These are phyloP conservation scores for Hypsizygus ulmarius DNA, from an alignment of 1,284 basidiomycete genomes.

Conservation along the genomic window DNA sequence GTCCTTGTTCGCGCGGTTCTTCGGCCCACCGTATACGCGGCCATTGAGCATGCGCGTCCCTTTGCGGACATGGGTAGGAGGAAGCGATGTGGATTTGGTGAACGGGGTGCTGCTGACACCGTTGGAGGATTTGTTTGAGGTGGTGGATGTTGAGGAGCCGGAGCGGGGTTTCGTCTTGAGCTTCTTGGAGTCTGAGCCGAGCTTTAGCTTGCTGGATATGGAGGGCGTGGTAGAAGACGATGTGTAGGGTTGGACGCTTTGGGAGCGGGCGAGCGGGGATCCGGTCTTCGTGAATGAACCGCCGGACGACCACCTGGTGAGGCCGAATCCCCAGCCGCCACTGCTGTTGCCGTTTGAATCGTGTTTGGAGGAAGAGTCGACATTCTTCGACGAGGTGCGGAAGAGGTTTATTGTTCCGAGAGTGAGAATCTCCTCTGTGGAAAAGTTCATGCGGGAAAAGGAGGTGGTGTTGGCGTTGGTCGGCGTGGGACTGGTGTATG, in stretches of 20 bases:
- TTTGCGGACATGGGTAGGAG: conserved; percentile 27
- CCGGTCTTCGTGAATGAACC: conserved; percentile 20
- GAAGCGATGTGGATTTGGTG: conserved; percentile 2
- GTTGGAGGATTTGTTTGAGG: conserved; percentile 8
- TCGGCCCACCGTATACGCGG: conserved; percentile 64
- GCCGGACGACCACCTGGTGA: conserved; percentile 31
- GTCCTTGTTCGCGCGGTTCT: conserved; percentile 18
- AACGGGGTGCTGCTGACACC: conserved; percentile 7
- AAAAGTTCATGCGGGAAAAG: conserved; percentile 28
- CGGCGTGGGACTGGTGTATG: conserved; percentile 18
- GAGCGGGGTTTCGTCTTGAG: conserved; percentile 5
- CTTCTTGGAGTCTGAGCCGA: neutral
- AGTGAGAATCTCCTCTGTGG: conserved; percentile 42
- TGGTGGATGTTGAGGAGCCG: conserved; percentile 19
- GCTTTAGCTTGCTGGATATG: conserved; percentile 11
- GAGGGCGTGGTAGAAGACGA: conserved; percentile 11
- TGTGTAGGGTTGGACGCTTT: conserved; percentile 19
- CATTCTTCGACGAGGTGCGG: conserved; percentile 39
- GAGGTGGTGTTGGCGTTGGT: conserved; percentile 18
- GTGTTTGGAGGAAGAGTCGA: conserved; percentile 8
- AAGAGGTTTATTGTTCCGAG: conserved; percentile 47
- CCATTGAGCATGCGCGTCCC: conserved; percentile 71
- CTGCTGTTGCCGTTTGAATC: conserved; percentile 7
- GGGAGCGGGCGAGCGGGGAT: conserved; percentile 30
- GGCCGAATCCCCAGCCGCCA: conserved; percentile 23